Percentiles rank a stretch among this genome's conserved stretches.
Evolutionary conservation across 192 early-diverging fungal species (phyloP).

Genomic region (Pilaira anomala): DNA sequence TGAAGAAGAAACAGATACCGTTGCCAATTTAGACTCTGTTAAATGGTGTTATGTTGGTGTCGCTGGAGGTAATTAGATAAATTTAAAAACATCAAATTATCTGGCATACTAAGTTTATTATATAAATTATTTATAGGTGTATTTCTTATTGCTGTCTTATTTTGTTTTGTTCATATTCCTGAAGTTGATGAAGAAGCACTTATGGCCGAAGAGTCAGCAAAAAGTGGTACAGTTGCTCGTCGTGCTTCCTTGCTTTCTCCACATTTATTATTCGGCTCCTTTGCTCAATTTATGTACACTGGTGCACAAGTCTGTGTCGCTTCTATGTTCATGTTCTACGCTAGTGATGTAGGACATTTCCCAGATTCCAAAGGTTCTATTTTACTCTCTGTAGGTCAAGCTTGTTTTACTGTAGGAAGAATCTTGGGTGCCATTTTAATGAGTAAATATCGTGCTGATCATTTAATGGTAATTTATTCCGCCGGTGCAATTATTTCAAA

Average conservation of each 20-base stretch:
- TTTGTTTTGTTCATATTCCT: constrained; percentile 28
- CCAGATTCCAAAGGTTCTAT: constrained; percentile 8
- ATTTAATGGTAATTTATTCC: constrained; percentile 23
- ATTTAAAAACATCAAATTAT: constrained; percentile 1
- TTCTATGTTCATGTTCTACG: constrained; percentile 34
- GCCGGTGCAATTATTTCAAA: constrained; percentile 13
- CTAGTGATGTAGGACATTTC: constrained; percentile 22
- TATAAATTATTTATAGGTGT: constrained; percentile 12
- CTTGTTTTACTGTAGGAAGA: constrained; percentile 34
- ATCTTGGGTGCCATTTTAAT: constrained; percentile 27
- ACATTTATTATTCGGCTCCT: constrained; percentile 26
- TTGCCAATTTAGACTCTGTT: constrained; percentile 13
- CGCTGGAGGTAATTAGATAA: constrained; percentile 21
- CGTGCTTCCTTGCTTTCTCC: constrained; percentile 30
- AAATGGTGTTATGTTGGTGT: constrained; percentile 36
- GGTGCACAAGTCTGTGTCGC: constrained; percentile 36
- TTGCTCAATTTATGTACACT: constrained; percentile 33
- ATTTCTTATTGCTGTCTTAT: constrained; percentile 25
- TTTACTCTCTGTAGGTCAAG: constrained; percentile 25
- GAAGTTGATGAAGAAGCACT: constrained; percentile 44
- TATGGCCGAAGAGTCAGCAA: constrained; percentile 31
- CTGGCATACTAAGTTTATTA: not conserved
- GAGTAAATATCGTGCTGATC: constrained; percentile 16
- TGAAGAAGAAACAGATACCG: not conserved
- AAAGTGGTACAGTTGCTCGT: constrained; percentile 14